phyloP scores from a whole-genome alignment of 805 yeast species.

The Wickerhamiella dianesei region DNA sequence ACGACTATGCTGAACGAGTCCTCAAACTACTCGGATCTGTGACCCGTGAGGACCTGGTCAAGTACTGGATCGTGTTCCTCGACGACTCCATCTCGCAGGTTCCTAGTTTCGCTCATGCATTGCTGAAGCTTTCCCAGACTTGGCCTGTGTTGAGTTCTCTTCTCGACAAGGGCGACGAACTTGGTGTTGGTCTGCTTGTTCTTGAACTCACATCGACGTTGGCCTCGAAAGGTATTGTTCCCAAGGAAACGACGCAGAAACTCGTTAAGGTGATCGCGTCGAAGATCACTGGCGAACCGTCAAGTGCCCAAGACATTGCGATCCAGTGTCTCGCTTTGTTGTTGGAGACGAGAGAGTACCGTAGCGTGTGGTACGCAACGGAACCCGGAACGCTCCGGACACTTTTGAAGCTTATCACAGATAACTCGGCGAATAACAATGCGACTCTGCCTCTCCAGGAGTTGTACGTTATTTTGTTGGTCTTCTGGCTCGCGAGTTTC shows the following conservation, averaged over 20 bases:
- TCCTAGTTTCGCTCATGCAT: slow-evolving; percentile 24
- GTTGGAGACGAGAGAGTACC: slow-evolving; percentile 39
- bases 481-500: slow-evolving; percentile 78
- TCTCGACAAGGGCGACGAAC: slow-evolving; percentile 40
- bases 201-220: slow-evolving; percentile 26
- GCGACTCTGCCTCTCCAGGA: slow-evolving; percentile 45
- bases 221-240: slow-evolving; percentile 19
- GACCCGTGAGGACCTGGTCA: slow-evolving; percentile 49
- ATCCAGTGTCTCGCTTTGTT: slow-evolving; percentile 55
- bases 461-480: slow-evolving; percentile 64
- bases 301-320: slow-evolving; percentile 37
- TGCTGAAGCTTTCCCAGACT: slow-evolving; percentile 33
- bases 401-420: slow-evolving; percentile 34
- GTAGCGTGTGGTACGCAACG: slow-evolving; percentile 37
- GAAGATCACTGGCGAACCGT: slow-evolving; percentile 3
- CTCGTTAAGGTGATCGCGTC: slow-evolving; percentile 23
- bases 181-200: slow-evolving; percentile 40
- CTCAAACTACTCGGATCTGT: slow-evolving; percentile 40
- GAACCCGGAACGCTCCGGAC: slow-evolving; percentile 36
- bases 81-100: slow-evolving; percentile 35
- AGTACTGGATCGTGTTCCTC: slow-evolving; percentile 47
- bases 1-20: slow-evolving; percentile 41
- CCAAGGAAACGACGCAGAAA: slow-evolving; percentile 26
- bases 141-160: slow-evolving; percentile 33
- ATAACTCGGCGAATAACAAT: slow-evolving; percentile 22